Evolutionary conservation across 805 yeast genomes (phyloP), one percentile per base, ranked within the genome.

Genomic region (Starmerella potacharoeniae): DNA sequence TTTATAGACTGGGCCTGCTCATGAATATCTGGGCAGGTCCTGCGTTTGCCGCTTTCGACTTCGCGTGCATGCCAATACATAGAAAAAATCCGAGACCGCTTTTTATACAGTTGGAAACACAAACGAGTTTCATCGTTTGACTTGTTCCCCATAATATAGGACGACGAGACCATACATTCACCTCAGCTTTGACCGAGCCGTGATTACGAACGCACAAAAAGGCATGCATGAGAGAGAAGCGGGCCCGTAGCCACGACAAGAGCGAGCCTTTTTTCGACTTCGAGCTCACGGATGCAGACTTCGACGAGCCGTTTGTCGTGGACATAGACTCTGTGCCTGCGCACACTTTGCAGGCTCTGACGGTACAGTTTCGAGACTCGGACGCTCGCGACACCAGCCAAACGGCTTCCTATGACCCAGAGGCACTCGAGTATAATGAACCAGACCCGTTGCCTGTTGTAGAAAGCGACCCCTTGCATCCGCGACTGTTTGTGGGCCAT

Each of bases 401-500:
- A 22, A 40, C 7, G 29, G 13, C 43, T 17, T 11, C 6, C 1
- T 16, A 40, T 13, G 29, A 16, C 13, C 43, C 43, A 5, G 29
- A 40, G 7, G n/a, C 2, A 14, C 3, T 8, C 29, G 43, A 14
- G 13, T 40, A 40, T 22, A 16, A 9, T 22, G 33, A 16, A 29
- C 22, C 43, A 9, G 28, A 9, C 9, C 52, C 58, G 6, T 13
- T 37, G n/a, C 36, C 50, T 3, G 43, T 52, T 5, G 42, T 34
- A 28, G 16, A 36, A 0, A 41, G 37, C 2, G 83, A 78, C 61
- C 79, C 81, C 5, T 68, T 85, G 49, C 61, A 67, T 1, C 80
- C 64, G 60, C 65, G 0, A 4, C 60, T n/a, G 17, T 70, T 13
- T 81, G 71, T 64, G 62, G 66, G 34, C 58, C 70, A 13, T 78